phyloP scores from a whole-genome alignment of 2,329 filamentous ascomycete species.

The Colletotrichum sidae region DNA sequence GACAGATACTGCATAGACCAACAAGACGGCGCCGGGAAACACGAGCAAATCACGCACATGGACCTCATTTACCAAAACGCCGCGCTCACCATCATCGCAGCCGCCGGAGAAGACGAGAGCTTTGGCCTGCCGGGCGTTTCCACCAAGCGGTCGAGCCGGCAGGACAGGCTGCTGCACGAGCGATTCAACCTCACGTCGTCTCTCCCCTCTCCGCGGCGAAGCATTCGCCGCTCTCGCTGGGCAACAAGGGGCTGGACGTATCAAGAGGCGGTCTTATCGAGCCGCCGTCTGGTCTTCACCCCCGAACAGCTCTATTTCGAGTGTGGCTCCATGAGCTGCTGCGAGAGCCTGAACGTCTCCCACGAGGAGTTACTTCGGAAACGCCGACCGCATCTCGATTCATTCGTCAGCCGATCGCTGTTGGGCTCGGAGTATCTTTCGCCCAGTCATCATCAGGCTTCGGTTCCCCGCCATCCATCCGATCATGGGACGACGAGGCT shows the following conservation, averaged over 20 bases:
- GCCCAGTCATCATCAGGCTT: neutral
- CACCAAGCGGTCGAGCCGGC: conserved; percentile 3
- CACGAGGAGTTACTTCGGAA: conserved; percentile 11
- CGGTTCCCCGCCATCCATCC: neutral
- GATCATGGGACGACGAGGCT: conserved; percentile 11
- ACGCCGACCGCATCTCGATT: conserved; percentile 6
- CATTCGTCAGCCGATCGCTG: conserved; percentile 15
- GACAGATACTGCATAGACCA: conserved; percentile 45
- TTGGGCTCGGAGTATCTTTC: conserved; percentile 19
- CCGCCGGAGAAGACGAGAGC: conserved; percentile 27
- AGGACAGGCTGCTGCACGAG: conserved; percentile 6
- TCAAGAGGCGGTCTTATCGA: conserved; percentile 32
- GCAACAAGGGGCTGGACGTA: conserved; percentile 33
- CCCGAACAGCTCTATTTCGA: conserved; percentile 43
- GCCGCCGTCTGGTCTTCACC: conserved; percentile 43
- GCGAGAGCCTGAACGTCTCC: conserved; percentile 18
- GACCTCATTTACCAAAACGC: conserved; percentile 42
- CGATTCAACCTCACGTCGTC: conserved; percentile 15
- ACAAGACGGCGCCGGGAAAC: conserved; percentile 39
- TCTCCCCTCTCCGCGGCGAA: conserved; percentile 10
- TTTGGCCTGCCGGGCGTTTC: conserved; percentile 26
- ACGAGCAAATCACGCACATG: conserved; percentile 42
- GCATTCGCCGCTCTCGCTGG: conserved; percentile 20
- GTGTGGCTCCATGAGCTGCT: conserved; percentile 36
- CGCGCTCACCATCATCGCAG: conserved; percentile 41